Percentiles rank a stretch among this genome's conserved stretches.
Evolutionary conservation across 2,329 filamentous ascomycete species (phyloP).

Genomic region (Scorias spongiosa): DNA sequence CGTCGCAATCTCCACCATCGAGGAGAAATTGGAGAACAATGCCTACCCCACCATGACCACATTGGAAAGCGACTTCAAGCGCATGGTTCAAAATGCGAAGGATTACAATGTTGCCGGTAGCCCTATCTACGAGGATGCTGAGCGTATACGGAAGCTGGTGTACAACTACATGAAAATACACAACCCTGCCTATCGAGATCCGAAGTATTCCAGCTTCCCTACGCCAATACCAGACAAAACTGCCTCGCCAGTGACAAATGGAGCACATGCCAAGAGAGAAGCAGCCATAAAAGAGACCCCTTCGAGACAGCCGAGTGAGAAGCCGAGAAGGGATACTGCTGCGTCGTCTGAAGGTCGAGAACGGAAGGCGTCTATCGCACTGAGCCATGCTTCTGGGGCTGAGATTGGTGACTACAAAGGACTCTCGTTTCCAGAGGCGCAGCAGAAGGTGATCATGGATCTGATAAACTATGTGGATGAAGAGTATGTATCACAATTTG

Average conservation of each 20-base stretch:
- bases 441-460: conserved; percentile 71
- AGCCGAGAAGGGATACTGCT: conserved; percentile 1
- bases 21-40: conserved; percentile 53
- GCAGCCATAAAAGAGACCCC: not conserved
- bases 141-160: conserved; percentile 70
- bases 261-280: conserved; percentile 1
- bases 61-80: conserved; percentile 73
- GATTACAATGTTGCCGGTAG: conserved; percentile 64
- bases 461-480: conserved; percentile 52
- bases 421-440: conserved; percentile 66
- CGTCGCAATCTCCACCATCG: conserved; percentile 61
- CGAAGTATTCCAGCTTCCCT: conserved; percentile 54
- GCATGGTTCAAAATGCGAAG: conserved; percentile 78
- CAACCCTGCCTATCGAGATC: conserved; percentile 65
- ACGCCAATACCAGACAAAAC: conserved; percentile 50
- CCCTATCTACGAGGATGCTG: conserved; percentile 64
- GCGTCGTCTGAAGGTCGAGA: conserved; percentile 14
- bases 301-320: conserved; percentile 4
- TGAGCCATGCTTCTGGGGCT: conserved; percentile 10
- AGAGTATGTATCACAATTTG: conserved; percentile 32
- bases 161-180: conserved; percentile 78
- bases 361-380: conserved; percentile 16
- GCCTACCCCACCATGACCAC: conserved; percentile 57
- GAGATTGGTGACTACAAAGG: conserved; percentile 43
- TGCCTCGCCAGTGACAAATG: conserved; percentile 12